Evolutionary conservation across 2,329 filamentous ascomycete species (phyloP).

Genomic region (Clarireedia homoeocarpa): DNA sequence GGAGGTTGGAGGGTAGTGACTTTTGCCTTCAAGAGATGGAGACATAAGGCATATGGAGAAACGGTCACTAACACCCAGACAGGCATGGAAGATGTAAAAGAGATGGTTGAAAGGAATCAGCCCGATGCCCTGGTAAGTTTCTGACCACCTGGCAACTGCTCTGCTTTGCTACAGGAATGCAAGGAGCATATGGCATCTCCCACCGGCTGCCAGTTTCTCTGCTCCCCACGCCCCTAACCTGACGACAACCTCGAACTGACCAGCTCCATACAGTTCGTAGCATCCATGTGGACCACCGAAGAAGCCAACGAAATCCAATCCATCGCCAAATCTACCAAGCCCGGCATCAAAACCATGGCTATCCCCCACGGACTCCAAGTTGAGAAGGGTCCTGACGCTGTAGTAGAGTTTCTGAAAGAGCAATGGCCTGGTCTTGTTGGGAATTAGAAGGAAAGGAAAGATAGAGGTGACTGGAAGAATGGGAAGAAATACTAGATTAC

Average conservation of each 20-base stretch:
- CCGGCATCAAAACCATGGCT: conserved; percentile 42
- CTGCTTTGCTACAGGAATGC: too few species aligned
- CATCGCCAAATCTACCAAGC: conserved; percentile 37
- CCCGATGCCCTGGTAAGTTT: conserved; percentile 46
- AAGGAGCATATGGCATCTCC: too few species aligned
- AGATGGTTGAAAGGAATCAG: conserved; percentile 42
- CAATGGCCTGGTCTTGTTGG: conserved; percentile 24
- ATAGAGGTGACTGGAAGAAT: too few species aligned
- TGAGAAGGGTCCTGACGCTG: conserved; percentile 43
- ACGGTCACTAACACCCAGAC: not conserved
- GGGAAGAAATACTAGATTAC: too few species aligned
- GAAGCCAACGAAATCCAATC: conserved; percentile 38
- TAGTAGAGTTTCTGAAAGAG: conserved; percentile 44
- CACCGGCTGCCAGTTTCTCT: not conserved
- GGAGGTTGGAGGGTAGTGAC: not conserved
- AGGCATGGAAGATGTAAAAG: conserved; percentile 48
- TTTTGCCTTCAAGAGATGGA: not conserved
- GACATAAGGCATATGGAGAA: not conserved
- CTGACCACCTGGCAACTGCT: not conserved
- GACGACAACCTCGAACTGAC: not conserved
- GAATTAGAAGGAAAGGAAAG: not conserved
- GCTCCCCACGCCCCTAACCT: not conserved
- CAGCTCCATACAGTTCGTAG: conserved; percentile 43
- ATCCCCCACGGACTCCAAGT: conserved; percentile 48
- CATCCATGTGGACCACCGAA: conserved; percentile 45